Evolutionary conservation across 2,329 filamentous ascomycete species (phyloP).

Genomic region (Magnaporthiopsis poae): DNA sequence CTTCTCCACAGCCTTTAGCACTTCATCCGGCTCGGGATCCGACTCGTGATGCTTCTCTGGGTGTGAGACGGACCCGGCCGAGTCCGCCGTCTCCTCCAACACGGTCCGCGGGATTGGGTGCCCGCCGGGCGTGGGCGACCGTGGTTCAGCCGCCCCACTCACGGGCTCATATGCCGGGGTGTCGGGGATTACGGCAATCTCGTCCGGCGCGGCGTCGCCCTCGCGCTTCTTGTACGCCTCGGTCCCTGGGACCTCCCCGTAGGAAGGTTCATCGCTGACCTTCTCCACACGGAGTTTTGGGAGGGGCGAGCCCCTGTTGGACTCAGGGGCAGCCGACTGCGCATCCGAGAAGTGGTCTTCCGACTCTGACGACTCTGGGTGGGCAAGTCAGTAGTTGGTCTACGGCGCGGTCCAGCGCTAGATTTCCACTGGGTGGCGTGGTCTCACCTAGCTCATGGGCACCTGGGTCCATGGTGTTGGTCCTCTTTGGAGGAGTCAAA

Average conservation of each 20-base stretch:
- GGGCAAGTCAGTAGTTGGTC: background rate
- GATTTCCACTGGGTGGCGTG: background rate
- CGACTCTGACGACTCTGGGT: conserved; percentile 39
- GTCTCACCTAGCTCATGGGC: conserved; percentile 48
- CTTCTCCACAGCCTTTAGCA: conserved; percentile 36
- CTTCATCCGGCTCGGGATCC: conserved; percentile 44
- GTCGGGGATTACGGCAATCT: conserved; percentile 42
- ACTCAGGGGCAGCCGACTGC: conserved; percentile 39
- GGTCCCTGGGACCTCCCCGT: conserved; percentile 54
- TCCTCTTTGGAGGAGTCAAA: conserved; percentile 30
- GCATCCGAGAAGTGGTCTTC: conserved; percentile 64
- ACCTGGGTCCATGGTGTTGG: conserved; percentile 42
- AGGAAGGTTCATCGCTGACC: conserved; percentile 46
- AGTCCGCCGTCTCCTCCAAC: conserved; percentile 41
- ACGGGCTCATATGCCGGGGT: conserved; percentile 14
- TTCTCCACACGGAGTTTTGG: conserved; percentile 51
- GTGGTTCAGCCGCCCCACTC: conserved; percentile 16
- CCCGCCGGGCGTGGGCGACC: conserved; percentile 25
- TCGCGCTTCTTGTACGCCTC: conserved; percentile 46
- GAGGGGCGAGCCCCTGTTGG: conserved; percentile 38
- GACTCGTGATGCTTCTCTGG: conserved; percentile 36
- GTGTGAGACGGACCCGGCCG: conserved; percentile 33
- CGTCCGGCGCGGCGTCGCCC: conserved; percentile 49
- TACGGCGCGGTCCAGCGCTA: background rate
- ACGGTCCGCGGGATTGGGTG: conserved; percentile 41